These are phyloP conservation scores for Phytophthora idaei DNA, from an alignment of 352 stramenopile species.

Conservation along the genomic window DNA sequence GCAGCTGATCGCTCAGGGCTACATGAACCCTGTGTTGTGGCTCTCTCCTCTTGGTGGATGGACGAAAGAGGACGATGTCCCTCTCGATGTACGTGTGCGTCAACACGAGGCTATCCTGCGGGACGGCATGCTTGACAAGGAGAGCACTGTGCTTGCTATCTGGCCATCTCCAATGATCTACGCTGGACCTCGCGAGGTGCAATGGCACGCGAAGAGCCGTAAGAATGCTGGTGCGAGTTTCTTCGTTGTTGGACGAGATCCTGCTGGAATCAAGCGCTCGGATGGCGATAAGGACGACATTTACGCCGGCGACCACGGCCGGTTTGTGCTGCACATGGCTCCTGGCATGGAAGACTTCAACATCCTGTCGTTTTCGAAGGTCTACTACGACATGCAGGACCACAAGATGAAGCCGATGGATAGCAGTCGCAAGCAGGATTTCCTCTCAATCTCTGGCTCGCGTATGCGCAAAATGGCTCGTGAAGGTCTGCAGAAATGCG, in stretches of 20 bases:
- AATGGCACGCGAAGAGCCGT: constrained; percentile 98
- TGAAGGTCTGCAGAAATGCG: constrained; percentile 93
- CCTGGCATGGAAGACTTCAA: constrained; percentile 95
- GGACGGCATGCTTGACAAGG: constrained; percentile 95
- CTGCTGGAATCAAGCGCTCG: constrained; percentile 98
- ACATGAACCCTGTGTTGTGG: constrained; percentile 97
- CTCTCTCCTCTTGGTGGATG: constrained; percentile 96
- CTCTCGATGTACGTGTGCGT: constrained; percentile 96
- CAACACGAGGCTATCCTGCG: constrained; percentile 95
- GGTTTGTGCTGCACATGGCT: constrained; percentile 97
- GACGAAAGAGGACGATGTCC: constrained; percentile 98
- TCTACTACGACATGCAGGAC: constrained; percentile 97
- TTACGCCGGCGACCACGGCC: constrained; percentile 97
- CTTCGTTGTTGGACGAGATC: constrained; percentile 98
- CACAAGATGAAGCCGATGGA: constrained; percentile 98
- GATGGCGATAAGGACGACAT: constrained; percentile 94
- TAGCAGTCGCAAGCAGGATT: constrained; percentile 92
- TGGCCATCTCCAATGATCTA: constrained; percentile 99
- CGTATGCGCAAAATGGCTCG: constrained; percentile 97
- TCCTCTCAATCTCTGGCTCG: constrained; percentile 97
- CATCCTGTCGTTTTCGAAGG: constrained; percentile 96
- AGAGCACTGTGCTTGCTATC: constrained; percentile 98
- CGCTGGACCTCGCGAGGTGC: constrained; percentile 96
- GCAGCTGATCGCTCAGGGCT: constrained; percentile 92
- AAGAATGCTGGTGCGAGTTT: constrained; percentile 96